Conservation (phyloP, 805 yeast genomes). For the Pichia pseudocactophila region DNA sequence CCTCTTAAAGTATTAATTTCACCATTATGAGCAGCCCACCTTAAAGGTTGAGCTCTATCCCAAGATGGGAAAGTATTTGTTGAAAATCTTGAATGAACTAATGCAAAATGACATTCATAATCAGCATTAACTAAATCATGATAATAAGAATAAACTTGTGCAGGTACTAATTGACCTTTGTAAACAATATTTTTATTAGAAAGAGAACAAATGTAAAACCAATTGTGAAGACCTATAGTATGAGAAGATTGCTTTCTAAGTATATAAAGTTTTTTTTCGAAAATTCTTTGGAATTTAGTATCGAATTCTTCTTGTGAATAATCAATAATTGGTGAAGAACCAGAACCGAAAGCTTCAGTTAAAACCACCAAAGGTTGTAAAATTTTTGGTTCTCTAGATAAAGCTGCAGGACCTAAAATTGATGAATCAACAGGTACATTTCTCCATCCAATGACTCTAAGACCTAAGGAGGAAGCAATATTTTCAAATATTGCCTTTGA, state of each 20-base stretch:
- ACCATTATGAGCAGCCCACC: constrained; percentile 98
- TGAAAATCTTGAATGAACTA: constrained; percentile 95
- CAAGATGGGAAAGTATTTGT: constrained; percentile 99
- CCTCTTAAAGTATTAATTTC: constrained; percentile 96
- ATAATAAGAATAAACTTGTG: constrained; percentile 91
- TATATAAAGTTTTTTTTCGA: constrained; percentile 77
- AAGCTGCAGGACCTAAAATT: constrained; percentile 88
- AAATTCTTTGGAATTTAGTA: constrained; percentile 46
- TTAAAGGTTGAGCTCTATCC: constrained; percentile 98
- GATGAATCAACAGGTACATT: constrained; percentile 91
- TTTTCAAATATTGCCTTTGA: constrained; percentile 73
- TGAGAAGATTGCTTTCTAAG: constrained; percentile 85
- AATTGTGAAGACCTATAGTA: constrained; percentile 87
- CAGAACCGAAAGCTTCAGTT: constrained; percentile 37
- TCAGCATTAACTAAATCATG: constrained; percentile 87
- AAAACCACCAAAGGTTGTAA: constrained; percentile 90
- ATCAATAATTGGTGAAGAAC: constrained; percentile 25
- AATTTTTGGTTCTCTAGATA: constrained; percentile 84
- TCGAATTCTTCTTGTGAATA: constrained; percentile 45
- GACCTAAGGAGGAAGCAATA: constrained; percentile 67
- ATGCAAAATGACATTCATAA: constrained; percentile 89
- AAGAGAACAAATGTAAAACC: constrained; percentile 95
- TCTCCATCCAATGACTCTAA: constrained; percentile 90
- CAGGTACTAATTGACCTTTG: constrained; percentile 96
- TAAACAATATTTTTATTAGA: constrained; percentile 86